Evolutionary conservation across 805 yeast genomes (phyloP), one percentile per base, ranked within the genome.

Genomic region (Yarrowia divulgata): DNA sequence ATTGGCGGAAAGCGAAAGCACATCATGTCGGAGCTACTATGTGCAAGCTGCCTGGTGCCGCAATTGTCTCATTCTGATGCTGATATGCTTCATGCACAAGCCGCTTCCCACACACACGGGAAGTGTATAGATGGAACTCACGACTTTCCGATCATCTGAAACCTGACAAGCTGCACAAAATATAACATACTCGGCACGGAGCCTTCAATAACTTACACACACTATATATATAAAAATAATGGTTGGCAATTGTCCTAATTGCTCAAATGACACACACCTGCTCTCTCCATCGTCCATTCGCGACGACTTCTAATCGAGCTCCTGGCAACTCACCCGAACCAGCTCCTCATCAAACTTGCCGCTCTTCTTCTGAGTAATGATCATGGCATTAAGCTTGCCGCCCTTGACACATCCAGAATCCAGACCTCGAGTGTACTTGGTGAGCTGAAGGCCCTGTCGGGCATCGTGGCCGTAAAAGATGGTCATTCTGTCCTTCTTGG

Each of bases 401-500:
- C 97, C 97, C 70, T 85, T 84, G 70, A 87, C 90, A 81, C 98
- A 93, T 0, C 90, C 91, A 12, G 90, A 81, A 75, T 94, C 98
- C 48, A 93, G 79, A 0, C 98, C 98, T 74, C 85, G 86, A 3
- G 97, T 82, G 77, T 82, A 91, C 71, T 85, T 84, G 72, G 84
- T 84, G 63, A 88, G 72, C 69, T 85, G 86, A 63, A 93, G 83
- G 0, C 97, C 97, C 68, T 88, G 81, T 69, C 86, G 82, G 3
- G 98, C 96, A 75, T 91, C 96, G 75, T 93, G 98, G 1, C 98
- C 98, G 76, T 93, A 93, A 74, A 86, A 87, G 3, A 91, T 92
- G 29, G 76, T 78, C 50, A 70, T 72, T 49, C 78, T 77, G n/a
- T 71, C 76, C 72, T 74, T 69, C 35, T 75, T 71, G 9, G 69